Conservation (phyloP, 306 rosid species). For the Casuarina glauca region DNA sequence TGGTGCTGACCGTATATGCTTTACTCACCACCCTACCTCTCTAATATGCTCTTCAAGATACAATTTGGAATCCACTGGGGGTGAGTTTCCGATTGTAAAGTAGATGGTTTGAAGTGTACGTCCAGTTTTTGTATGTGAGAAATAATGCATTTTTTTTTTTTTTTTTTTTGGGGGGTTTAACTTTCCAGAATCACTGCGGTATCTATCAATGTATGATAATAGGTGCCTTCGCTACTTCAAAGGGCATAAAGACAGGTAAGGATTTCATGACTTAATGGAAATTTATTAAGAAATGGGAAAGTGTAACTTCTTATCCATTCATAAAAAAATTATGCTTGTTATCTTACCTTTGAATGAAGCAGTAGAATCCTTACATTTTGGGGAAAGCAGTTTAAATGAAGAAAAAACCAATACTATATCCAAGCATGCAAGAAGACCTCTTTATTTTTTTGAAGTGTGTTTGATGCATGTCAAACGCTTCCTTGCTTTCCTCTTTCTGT, state of each 20-base stretch:
- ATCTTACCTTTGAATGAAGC: not conserved
- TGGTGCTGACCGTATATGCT: conserved; percentile 86
- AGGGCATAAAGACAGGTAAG: conserved; percentile 93
- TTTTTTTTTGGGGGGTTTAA: not conserved
- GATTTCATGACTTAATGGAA: not conserved
- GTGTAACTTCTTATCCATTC: not conserved
- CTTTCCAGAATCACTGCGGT: conserved; percentile 74
- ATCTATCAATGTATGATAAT: conserved; percentile 92
- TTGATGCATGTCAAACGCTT: not conserved
- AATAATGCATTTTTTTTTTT: conserved; percentile 23
- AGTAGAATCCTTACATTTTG: not conserved
- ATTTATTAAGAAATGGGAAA: not conserved
- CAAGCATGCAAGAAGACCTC: not conserved
- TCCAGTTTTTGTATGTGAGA: conserved; percentile 5
- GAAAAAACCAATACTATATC: not conserved
- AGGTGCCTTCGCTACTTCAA: conserved; percentile 90
- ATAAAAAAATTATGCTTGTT: not conserved
- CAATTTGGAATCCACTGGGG: conserved; percentile 80
- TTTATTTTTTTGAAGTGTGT: not conserved
- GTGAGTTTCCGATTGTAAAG: conserved; percentile 38
- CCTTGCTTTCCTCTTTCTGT: not conserved
- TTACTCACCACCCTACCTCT: conserved; percentile 93
- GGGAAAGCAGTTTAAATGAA: not conserved
- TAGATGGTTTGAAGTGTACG: conserved; percentile 18
- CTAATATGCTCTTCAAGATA: conserved; percentile 88